A percentile compares a stretch with the other conserved stretches of the same genome.
These are phyloP conservation scores for Arthrobotrys megalospora DNA, from an alignment of 2,329 filamentous ascomycete species.

Conservation along the genomic window DNA sequence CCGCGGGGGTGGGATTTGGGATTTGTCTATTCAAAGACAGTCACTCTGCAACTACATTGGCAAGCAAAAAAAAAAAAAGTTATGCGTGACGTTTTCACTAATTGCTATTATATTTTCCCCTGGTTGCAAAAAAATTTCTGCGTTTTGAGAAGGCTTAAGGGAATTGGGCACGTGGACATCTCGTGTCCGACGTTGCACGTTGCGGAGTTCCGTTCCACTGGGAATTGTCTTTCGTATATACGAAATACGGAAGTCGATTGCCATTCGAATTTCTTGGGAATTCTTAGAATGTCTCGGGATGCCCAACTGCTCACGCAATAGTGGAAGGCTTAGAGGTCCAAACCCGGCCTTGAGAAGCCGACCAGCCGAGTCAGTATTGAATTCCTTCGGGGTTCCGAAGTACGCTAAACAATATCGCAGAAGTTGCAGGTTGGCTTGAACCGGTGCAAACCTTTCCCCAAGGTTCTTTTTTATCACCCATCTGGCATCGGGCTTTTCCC, in stretches of 20 bases:
- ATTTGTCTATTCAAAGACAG: conserved; percentile 25
- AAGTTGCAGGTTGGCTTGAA: background rate
- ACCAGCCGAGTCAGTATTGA: conserved; percentile 7
- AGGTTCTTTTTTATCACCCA: background rate
- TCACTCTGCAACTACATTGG: background rate
- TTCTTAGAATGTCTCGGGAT: conserved; percentile 27
- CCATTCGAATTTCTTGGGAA: background rate
- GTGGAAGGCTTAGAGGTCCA: conserved; percentile 34
- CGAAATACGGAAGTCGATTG: conserved; percentile 24
- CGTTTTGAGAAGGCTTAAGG: background rate
- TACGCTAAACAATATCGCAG: conserved; percentile 16
- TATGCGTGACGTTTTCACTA: no score
- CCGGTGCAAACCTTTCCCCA: conserved; percentile 25
- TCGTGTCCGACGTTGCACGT: conserved; percentile 24
- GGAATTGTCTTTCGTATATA: background rate
- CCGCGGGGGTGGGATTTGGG: conserved; percentile 13
- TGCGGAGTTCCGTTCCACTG: conserved; percentile 22
- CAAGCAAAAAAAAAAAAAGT: no score
- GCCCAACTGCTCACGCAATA: conserved; percentile 23
- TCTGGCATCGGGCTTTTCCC: conserved; percentile 32
- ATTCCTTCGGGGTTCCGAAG: conserved; percentile 34
- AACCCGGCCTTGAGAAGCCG: conserved; percentile 13
- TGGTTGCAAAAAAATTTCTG: background rate
- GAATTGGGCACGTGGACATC: conserved; percentile 24
- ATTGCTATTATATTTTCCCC: background rate